Percentiles rank a stretch among this genome's conserved stretches.
Conservation (phyloP, 2,329 filamentous ascomycete species). For the Colletotrichum shisoi region DNA sequence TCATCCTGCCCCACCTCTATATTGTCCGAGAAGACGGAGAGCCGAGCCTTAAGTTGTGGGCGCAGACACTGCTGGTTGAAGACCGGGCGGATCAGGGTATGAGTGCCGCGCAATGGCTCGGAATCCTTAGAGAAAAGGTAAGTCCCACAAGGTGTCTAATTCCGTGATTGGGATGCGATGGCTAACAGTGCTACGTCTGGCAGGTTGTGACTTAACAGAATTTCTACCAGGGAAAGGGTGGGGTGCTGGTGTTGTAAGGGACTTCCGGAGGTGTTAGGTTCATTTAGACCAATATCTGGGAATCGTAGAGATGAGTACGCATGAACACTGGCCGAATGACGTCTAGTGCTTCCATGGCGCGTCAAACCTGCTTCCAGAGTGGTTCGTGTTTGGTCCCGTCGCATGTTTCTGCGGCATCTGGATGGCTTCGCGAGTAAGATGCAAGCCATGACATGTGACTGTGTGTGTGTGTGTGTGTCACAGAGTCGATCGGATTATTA, state of each 20-base stretch:
- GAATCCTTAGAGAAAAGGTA: slow-evolving; percentile 92
- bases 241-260: not conserved
- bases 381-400: not conserved
- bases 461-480: not conserved
- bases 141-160: slow-evolving; percentile 35
- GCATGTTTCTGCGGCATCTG: not conserved
- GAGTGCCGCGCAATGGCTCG: slow-evolving; percentile 93
- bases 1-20: slow-evolving; percentile 91
- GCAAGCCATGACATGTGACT: not conserved
- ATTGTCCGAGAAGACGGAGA: slow-evolving; percentile 95
- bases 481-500: not conserved
- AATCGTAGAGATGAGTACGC: slow-evolving; percentile 20
- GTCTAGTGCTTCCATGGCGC: not conserved
- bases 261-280: slow-evolving; percentile 13
- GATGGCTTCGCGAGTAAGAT: not conserved
- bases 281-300: slow-evolving; percentile 26
- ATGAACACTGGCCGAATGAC: slow-evolving; percentile 4
- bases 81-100: slow-evolving; percentile 93
- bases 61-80: slow-evolving; percentile 93
- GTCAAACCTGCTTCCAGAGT: not conserved
- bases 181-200: slow-evolving; percentile 4
- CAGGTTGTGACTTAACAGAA: slow-evolving; percentile 36
- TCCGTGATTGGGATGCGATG: not conserved
- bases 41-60: slow-evolving; percentile 93
- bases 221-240: not conserved